Evolutionary conservation across 768 basidiomycete genomes (phyloP), one percentile per base, ranked within the genome.

Genomic region (Panaeolus papilionaceus): DNA sequence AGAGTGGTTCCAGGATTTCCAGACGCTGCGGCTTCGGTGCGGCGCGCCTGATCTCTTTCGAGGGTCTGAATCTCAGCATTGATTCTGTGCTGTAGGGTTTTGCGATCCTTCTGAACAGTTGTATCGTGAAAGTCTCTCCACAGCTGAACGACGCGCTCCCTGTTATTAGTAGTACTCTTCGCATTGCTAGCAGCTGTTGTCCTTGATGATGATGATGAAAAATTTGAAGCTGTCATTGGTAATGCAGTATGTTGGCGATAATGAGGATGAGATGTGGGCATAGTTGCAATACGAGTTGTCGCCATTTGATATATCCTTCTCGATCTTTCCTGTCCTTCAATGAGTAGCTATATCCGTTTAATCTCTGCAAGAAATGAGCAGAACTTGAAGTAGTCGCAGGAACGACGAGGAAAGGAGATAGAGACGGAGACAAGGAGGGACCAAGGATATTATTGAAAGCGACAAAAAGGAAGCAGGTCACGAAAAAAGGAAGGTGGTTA

Each of bases 21-120:
- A 58, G 54, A 58, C 26, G 10, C 28, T 33, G 54, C 54, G 14
- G 26, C 54, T 33, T 33, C 54, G n/a, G 54, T 33, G 26, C 54
- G 26, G 26, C 28, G 26, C 16, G 54, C 54, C 54, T 58, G 54
- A 58, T 58, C 54, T 33, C 54, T 58, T 33, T 58, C 54, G 10
- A 58, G 33, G 11, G 33, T 37, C 54, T 58, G 54, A 58, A 58
- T 58, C 54, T 58, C 54, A 37, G 54, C 54, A 58, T 58, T 58
- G 54, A 58, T 58, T 58, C 54, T 58, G 28, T 58, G 54, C 54
- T 58, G 54, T 58, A 58, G n/a, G 14, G 54, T 58, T 37, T 58
- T 58, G 11, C 54, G 54, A 58, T 58, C 54, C 54, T 58, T 58
- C 54, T 58, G 54, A 37, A 58, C 28, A 16, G 54, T 58, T 1